A percentile compares a stretch with the other conserved stretches of the same genome.
Evolutionary conservation across 306 rosid genomes (phyloP).

Genomic region (Cercis canadensis): DNA sequence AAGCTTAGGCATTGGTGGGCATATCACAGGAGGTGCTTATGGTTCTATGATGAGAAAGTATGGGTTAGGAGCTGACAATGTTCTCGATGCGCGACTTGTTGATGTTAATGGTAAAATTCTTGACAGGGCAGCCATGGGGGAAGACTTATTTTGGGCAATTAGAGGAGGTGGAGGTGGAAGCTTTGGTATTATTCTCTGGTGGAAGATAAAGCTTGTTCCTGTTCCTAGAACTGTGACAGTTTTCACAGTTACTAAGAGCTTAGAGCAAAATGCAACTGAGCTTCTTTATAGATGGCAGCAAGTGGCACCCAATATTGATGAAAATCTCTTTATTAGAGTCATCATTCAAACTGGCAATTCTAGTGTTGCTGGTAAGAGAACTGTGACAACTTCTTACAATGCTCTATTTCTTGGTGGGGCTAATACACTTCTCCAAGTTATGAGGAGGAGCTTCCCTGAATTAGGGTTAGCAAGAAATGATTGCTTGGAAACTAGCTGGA

Average conservation of each 20-base stretch:
- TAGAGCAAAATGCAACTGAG: constrained; percentile 55
- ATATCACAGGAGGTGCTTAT: constrained; percentile 76
- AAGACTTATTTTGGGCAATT: constrained; percentile 78
- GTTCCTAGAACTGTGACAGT: constrained; percentile 69
- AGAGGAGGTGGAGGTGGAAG: constrained; percentile 82
- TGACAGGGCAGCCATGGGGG: constrained; percentile 68
- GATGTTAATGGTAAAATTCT: constrained; percentile 59
- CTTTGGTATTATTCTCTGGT: constrained; percentile 62
- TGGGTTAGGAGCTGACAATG: constrained; percentile 72
- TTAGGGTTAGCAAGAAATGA: constrained; percentile 56
- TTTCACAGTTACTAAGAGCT: constrained; percentile 45
- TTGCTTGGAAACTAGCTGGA: constrained; percentile 67
- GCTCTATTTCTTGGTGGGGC: constrained; percentile 59
- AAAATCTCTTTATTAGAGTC: constrained; percentile 57
- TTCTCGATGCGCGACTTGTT: constrained; percentile 57
- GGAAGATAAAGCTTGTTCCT: constrained; percentile 64
- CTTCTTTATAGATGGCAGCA: constrained; percentile 65
- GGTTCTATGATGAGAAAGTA: constrained; percentile 70
- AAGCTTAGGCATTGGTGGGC: constrained; percentile 68
- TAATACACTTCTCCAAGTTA: constrained; percentile 40
- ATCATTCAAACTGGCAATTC: constrained; percentile 34
- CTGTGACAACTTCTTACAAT: constrained; percentile 39
- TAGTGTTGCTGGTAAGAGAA: constrained; percentile 39
- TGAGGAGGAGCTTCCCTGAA: constrained; percentile 60
- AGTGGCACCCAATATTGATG: constrained; percentile 52